Conservation (phyloP, 1,284 basidiomycete species). For the Naganishia liquefaciens region DNA sequence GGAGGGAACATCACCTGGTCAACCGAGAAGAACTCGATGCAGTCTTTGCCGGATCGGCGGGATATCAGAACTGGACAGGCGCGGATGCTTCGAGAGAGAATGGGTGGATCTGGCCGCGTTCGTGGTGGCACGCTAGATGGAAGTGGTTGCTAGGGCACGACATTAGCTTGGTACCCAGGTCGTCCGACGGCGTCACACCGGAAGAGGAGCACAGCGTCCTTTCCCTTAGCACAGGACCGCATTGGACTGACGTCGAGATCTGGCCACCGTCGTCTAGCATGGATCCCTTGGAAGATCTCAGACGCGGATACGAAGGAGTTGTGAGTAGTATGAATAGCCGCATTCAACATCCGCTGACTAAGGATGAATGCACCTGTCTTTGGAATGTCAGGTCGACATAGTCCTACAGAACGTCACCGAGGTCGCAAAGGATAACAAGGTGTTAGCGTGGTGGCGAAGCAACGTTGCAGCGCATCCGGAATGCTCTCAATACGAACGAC, state of each 20-base stretch:
- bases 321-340: background rate
- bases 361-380: background rate
- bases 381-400: background rate
- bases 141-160: background rate
- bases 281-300: constrained; percentile 5
- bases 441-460: constrained; percentile 25
- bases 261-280: background rate
- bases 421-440: constrained; percentile 10
- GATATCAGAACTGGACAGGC: constrained; percentile 7
- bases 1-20: constrained; percentile 28
- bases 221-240: constrained; percentile 22
- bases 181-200: background rate
- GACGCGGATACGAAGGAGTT: background rate
- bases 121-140: constrained; percentile 11
- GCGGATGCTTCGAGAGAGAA: background rate
- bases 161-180: background rate
- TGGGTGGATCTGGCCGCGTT: constrained; percentile 1
- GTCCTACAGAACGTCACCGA: constrained; percentile 5
- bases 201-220: constrained; percentile 26
- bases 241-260: constrained; percentile 24
- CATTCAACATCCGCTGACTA: background rate
- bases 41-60: background rate
- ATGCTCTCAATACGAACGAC: constrained; percentile 17
- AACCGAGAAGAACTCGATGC: constrained; percentile 14
- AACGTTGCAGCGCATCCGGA: constrained; percentile 13